Conservation (phyloP, 352 stramenopile genomes). For the Salisapilia sapeloensis region DNA sequence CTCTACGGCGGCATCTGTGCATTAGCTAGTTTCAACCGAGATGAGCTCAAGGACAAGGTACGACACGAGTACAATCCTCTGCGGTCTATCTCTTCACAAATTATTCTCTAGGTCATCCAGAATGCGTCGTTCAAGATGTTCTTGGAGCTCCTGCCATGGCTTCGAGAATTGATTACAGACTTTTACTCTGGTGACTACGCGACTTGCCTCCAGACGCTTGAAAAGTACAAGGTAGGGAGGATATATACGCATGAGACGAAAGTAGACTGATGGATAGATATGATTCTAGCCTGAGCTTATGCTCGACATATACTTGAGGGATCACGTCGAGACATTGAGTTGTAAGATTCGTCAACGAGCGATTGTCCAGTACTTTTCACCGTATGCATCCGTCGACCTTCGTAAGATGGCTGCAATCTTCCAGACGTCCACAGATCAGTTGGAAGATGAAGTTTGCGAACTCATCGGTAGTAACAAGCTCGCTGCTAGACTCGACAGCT, state of each 20-base stretch:
- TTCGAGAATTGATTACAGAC: constrained; percentile 77
- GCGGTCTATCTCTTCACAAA: not conserved
- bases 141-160: constrained; percentile 68
- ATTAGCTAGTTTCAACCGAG: constrained; percentile 66
- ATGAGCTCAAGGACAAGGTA: constrained; percentile 65
- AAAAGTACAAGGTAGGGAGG: constrained; percentile 51
- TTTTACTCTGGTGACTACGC: constrained; percentile 83
- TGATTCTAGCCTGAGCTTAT: constrained; percentile 34
- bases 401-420: constrained; percentile 77
- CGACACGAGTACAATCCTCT: not conserved
- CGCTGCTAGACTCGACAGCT: constrained; percentile 74
- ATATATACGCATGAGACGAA: not conserved
- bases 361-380: constrained; percentile 82
- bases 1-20: constrained; percentile 76
- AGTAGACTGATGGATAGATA: not conserved
- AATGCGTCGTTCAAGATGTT: constrained; percentile 80
- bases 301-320: constrained; percentile 63
- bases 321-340: constrained; percentile 55
- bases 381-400: constrained; percentile 77
- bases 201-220: constrained; percentile 53
- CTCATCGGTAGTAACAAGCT: constrained; percentile 63
- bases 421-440: constrained; percentile 27
- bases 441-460: constrained; percentile 68
- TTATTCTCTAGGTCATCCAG: constrained; percentile 45
- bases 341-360: constrained; percentile 70